phyloP scores from a whole-genome alignment of 1,284 basidiomycete genomes.

The Papiliotrema nemorosa region DNA sequence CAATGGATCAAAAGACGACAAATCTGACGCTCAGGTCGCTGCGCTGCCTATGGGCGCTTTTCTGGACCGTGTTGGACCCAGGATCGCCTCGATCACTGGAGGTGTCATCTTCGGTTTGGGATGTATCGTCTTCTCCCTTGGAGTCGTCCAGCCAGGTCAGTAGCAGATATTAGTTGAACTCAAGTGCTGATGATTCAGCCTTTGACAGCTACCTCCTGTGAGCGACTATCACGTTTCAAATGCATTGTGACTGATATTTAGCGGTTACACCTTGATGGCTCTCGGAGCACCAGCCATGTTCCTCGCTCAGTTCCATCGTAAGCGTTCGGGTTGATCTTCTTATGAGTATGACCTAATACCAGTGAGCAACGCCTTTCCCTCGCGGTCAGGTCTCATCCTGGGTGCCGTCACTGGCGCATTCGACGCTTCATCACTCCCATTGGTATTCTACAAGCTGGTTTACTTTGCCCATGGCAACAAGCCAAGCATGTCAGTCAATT shows the following conservation, averaged over 20 bases:
- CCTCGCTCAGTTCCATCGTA: constrained; percentile 43
- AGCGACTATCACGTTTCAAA: neutral
- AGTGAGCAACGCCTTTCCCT: constrained; percentile 50
- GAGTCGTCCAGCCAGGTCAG: constrained; percentile 23
- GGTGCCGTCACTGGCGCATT: constrained; percentile 50
- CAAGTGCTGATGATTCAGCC: constrained; percentile 14
- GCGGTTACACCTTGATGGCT: constrained; percentile 46
- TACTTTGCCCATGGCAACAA: constrained; percentile 21
- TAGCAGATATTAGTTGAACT: neutral
- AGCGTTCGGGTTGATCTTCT: neutral
- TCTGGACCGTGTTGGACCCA: constrained; percentile 43
- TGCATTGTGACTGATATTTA: constrained; percentile 1
- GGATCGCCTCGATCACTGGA: constrained; percentile 36
- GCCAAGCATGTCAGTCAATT: constrained; percentile 19
- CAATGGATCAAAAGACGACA: too few relatives aligned
- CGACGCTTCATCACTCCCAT: constrained; percentile 47
- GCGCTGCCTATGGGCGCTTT: constrained; percentile 42
- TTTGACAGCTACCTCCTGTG: constrained; percentile 38
- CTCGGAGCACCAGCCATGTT: constrained; percentile 48
- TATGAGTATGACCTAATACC: neutral
- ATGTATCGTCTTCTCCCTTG: constrained; percentile 35
- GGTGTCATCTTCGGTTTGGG: constrained; percentile 38
- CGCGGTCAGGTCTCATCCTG: constrained; percentile 47
- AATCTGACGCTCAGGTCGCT: constrained; percentile 22
- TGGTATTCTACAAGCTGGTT: constrained; percentile 39